phyloP scores from a whole-genome alignment of 73 alveolate genomes.

The Tetrahymena thermophila region DNA sequence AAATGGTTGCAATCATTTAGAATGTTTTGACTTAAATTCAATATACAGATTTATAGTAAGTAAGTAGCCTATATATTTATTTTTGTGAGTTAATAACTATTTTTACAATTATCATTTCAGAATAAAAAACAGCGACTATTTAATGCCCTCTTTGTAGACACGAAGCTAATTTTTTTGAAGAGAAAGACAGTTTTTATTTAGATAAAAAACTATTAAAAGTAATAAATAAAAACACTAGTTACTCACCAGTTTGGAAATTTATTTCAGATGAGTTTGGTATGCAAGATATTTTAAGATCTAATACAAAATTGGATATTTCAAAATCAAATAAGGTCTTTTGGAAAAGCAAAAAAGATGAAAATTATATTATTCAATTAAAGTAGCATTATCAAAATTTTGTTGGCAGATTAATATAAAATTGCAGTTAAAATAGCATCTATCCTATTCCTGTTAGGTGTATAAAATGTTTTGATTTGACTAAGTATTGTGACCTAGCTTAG shows the following conservation, averaged over 20 bases:
- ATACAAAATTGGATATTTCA: background rate
- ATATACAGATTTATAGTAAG: background rate
- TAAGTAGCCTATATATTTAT: background rate
- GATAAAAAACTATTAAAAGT: background rate
- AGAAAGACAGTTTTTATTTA: background rate
- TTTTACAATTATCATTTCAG: background rate
- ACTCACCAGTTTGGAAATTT: background rate
- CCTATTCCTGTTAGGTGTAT: background rate
- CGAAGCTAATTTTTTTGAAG: background rate
- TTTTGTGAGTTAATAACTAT: background rate
- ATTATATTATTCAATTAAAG: no score
- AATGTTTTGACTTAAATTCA: background rate
- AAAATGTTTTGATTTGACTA: background rate
- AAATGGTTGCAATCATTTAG: background rate
- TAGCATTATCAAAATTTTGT: no score
- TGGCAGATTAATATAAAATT: background rate
- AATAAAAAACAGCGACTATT: background rate
- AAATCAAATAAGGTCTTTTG: background rate
- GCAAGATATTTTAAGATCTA: background rate
- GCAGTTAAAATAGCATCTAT: background rate
- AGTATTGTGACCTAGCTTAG: background rate
- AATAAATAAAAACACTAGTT: background rate
- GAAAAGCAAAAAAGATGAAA: background rate
- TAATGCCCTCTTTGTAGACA: background rate
- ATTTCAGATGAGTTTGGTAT: background rate